A percentile compares a stretch with the other conserved stretches of the same genome.
phyloP scores from a whole-genome alignment of 2,329 filamentous ascomycete genomes.

The Ophiostoma triangulosporum region DNA sequence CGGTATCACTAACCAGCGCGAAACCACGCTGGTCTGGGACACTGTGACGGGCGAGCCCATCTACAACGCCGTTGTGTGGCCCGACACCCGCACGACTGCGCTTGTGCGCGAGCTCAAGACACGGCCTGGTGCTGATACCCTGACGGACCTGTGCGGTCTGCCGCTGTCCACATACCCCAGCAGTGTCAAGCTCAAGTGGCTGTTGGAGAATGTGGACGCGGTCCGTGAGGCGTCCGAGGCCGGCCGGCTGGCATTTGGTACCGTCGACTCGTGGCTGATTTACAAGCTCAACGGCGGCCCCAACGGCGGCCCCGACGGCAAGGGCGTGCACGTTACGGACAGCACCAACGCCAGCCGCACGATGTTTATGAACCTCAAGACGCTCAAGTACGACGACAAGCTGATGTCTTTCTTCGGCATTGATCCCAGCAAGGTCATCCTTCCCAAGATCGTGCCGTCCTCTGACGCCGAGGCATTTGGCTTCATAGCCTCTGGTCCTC shows the following conservation, averaged over 20 bases:
- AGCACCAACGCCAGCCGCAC: conserved; percentile 79
- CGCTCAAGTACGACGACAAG: conserved; percentile 63
- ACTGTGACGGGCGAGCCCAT: conserved; percentile 64
- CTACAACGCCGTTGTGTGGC: conserved; percentile 80
- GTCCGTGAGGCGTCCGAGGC: conserved; percentile 66
- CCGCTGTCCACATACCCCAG: conserved; percentile 83
- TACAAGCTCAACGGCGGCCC: conserved; percentile 69
- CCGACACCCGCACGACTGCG: conserved; percentile 62
- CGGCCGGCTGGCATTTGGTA: conserved; percentile 67
- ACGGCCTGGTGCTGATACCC: conserved; percentile 51
- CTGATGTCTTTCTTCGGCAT: conserved; percentile 71
- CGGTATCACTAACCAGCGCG: conserved; percentile 82
- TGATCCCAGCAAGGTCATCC: conserved; percentile 49
- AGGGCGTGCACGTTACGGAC: conserved; percentile 65
- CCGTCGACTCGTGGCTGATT: conserved; percentile 78
- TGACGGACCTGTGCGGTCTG: conserved; percentile 61
- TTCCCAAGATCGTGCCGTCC: conserved; percentile 76
- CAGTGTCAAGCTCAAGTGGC: conserved; percentile 73
- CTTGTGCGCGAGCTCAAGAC: conserved; percentile 66
- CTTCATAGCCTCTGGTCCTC: conserved; percentile 45
- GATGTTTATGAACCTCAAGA: conserved; percentile 87
- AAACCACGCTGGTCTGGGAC: conserved; percentile 81
- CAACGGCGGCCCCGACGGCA: conserved; percentile 30
- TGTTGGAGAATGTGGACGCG: conserved; percentile 55
- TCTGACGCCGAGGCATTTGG: conserved; percentile 65